Conservation (phyloP, 2,329 filamentous ascomycete genomes). For the Xylariaceae sp. region DNA sequence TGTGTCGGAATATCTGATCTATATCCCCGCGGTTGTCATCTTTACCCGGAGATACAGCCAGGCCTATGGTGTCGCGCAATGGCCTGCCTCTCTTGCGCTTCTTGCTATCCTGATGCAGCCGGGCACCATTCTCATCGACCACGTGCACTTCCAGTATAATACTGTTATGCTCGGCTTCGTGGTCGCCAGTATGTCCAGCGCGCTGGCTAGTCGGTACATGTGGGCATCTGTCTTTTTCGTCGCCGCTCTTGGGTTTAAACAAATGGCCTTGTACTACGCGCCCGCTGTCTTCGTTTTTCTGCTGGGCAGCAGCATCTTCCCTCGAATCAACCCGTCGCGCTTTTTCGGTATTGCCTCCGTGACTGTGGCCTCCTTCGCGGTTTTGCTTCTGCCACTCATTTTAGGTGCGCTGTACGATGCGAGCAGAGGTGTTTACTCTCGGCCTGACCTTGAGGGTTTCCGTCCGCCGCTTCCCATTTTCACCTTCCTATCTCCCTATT, state of each 20-base stretch:
- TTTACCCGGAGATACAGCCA: constrained; percentile 80
- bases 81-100: constrained; percentile 80
- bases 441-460: constrained; percentile 53
- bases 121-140: constrained; percentile 83
- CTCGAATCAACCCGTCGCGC: constrained; percentile 61
- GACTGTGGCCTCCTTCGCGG: constrained; percentile 67
- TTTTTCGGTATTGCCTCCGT: constrained; percentile 71
- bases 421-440: constrained; percentile 57
- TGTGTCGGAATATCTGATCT: constrained; percentile 85
- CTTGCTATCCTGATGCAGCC: constrained; percentile 92
- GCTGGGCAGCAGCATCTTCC: constrained; percentile 78
- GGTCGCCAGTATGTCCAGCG: constrained; percentile 79
- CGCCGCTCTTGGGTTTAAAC: constrained; percentile 90
- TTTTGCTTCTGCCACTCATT: constrained; percentile 72
- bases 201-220: constrained; percentile 76
- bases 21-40: constrained; percentile 78
- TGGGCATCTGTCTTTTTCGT: constrained; percentile 96
- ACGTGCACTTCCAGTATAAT: constrained; percentile 86
- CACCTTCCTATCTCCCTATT: constrained; percentile 51
- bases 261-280: constrained; percentile 98
- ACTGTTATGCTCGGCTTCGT: constrained; percentile 96
- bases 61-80: constrained; percentile 70
- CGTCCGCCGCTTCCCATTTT: constrained; percentile 61
- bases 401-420: constrained; percentile 66
- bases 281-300: constrained; percentile 90